Evolutionary conservation across 192 early-diverging fungal genomes (phyloP).

Genomic region (Entomortierella parvispora): DNA sequence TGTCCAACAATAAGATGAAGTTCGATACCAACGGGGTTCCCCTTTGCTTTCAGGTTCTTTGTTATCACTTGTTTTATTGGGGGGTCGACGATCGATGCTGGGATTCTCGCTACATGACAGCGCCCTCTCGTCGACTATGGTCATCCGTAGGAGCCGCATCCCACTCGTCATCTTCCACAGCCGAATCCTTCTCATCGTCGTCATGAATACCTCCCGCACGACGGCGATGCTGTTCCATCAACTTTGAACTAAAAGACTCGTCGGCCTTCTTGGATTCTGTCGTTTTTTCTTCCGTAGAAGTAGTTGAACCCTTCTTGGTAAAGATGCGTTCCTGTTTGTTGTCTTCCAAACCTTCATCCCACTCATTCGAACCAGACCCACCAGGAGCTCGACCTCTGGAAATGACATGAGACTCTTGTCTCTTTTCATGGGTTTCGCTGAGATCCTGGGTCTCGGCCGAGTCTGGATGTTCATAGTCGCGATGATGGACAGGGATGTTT

Average conservation of each 20-base stretch:
- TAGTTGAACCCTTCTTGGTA: constrained; percentile 6
- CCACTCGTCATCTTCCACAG: constrained; percentile 40
- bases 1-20: too few species aligned
- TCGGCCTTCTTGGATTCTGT: constrained; percentile 2
- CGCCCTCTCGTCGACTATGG: constrained; percentile 29
- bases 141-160: constrained; percentile 17
- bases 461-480: constrained; percentile 24
- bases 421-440: not conserved
- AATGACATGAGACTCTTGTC: too few species aligned
- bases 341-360: constrained; percentile 17
- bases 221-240: constrained; percentile 12
- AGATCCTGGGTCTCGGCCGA: not conserved
- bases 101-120: constrained; percentile 26
- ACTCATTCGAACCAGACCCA: not conserved
- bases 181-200: constrained; percentile 5
- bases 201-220: not conserved
- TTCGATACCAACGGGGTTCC: too few species aligned
- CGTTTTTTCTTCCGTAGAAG: constrained; percentile 1
- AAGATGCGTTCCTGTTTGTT: constrained; percentile 17
- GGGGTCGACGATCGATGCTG: too few species aligned
- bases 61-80: too few species aligned
- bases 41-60: too few species aligned
- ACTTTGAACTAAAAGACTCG: constrained; percentile 15
- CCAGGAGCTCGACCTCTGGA: too few species aligned
- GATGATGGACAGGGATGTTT: constrained; percentile 18